A percentile compares a stretch with the other conserved stretches of the same genome.
These are phyloP conservation scores for Hyaloscypha finlandica DNA, from an alignment of 495 filamentous ascomycete genomes.

Conservation along the genomic window DNA sequence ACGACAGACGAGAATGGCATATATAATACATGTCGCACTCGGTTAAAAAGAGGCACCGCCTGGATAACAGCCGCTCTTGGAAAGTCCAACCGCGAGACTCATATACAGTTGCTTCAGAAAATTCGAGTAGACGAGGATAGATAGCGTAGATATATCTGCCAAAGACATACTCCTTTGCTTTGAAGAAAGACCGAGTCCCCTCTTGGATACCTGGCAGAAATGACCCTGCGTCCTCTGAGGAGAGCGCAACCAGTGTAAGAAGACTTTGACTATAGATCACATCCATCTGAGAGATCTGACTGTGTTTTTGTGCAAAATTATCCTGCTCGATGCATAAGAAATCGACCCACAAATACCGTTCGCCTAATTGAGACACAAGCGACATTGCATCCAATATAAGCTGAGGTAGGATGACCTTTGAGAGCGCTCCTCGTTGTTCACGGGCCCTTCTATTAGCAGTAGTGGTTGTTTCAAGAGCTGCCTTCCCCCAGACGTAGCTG, in stretches of 20 bases:
- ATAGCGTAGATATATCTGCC: neutral
- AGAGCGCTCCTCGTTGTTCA: neutral
- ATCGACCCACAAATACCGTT: constrained; percentile 3
- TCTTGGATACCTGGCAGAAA: neutral
- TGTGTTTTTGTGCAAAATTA: constrained; percentile 1
- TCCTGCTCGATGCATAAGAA: constrained; percentile 1
- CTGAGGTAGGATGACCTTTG: neutral
- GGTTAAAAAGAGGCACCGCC: neutral
- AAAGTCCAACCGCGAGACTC: constrained; percentile 5
- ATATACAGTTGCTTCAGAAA: neutral
- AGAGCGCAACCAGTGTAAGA: constrained; percentile 3
- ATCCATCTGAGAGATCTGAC: neutral
- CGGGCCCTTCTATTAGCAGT: neutral
- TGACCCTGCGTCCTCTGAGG: neutral
- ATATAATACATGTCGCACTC: neutral
- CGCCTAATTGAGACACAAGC: neutral
- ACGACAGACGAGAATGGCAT: neutral
- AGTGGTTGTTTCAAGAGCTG: neutral
- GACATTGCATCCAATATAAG: neutral
- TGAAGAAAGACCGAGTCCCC: constrained; percentile 1
- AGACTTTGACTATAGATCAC: neutral
- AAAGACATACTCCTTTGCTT: neutral
- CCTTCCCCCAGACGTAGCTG: neutral
- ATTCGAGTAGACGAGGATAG: neutral
- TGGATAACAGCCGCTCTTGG: neutral